Conservation (phyloP, 2,329 filamentous ascomycete species). For the Malbranchea cinnamomea region DNA sequence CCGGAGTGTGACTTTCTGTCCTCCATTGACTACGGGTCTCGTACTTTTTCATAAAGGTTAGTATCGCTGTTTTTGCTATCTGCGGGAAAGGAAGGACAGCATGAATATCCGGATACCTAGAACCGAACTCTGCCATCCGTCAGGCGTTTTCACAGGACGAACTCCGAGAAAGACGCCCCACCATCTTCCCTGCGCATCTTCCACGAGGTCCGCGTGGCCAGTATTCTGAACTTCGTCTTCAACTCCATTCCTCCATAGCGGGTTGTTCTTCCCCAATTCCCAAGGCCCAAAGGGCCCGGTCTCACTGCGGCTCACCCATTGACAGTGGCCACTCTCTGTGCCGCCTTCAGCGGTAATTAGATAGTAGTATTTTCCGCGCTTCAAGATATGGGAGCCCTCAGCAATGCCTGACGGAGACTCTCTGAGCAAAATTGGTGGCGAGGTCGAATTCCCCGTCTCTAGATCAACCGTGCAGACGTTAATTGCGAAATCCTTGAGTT, state of each 20-base stretch:
- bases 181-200: conserved; percentile 32
- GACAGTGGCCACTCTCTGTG: conserved; percentile 45
- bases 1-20: conserved; percentile 28
- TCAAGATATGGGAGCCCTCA: conserved; percentile 42
- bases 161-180: conserved; percentile 36
- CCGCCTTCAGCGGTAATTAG: conserved; percentile 41
- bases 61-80: conserved; percentile 35
- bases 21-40: conserved; percentile 38
- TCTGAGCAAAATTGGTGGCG: conserved; percentile 25
- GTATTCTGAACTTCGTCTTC: conserved; percentile 37
- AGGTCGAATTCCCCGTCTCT: conserved; percentile 18
- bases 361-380: conserved; percentile 38
- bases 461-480: conserved; percentile 23
- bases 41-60: conserved; percentile 37
- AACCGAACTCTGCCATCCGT: conserved; percentile 25
- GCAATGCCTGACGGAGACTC: conserved; percentile 30
- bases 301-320: conserved; percentile 42
- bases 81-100: not conserved
- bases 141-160: conserved; percentile 20
- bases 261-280: conserved; percentile 42
- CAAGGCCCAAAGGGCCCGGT: conserved; percentile 45
- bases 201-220: conserved; percentile 36
- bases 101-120: conserved; percentile 21
- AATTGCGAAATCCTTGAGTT: conserved; percentile 37
- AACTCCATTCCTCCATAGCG: conserved; percentile 38